These are phyloP conservation scores for Lagenidium sp. DNA, from an alignment of 352 stramenopile species.

Conservation along the genomic window DNA sequence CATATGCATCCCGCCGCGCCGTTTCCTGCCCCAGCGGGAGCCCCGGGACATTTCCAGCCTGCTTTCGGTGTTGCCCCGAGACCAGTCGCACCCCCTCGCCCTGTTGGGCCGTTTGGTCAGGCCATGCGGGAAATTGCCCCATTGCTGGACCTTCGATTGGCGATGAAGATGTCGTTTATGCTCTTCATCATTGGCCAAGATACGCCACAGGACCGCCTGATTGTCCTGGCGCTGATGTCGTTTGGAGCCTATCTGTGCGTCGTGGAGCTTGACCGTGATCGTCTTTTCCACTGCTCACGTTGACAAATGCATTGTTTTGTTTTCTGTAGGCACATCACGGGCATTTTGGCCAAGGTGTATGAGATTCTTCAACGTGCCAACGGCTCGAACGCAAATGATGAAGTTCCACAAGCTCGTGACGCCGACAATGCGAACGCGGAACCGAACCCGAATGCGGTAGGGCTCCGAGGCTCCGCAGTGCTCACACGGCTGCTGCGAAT, in stretches of 20 bases:
- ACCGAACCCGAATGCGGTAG: conserved; percentile 5
- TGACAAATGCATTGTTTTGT: no score
- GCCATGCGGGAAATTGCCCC: conserved; percentile 44
- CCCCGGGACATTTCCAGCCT: conserved; percentile 2
- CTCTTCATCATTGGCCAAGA: conserved; percentile 85
- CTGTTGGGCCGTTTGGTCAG: conserved; percentile 24
- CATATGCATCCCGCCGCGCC: neutral
- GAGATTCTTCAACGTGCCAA: conserved; percentile 45
- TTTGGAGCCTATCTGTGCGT: conserved; percentile 67
- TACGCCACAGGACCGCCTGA: conserved; percentile 58
- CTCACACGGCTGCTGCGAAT: conserved; percentile 56
- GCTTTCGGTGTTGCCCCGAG: neutral
- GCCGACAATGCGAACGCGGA: conserved; percentile 10
- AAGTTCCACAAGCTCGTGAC: neutral
- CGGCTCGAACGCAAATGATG: conserved; percentile 1
- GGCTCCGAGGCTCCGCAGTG: conserved; percentile 13
- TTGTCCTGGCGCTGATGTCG: conserved; percentile 65
- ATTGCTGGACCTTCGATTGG: conserved; percentile 66
- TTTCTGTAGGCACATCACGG: conserved; percentile 73
- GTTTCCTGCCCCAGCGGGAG: conserved; percentile 2
- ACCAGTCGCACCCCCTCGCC: no score
- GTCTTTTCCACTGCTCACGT: no score
- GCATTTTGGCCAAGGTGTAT: conserved; percentile 78
- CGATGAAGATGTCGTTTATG: conserved; percentile 86
- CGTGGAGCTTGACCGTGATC: no score